Evolutionary conservation across 768 basidiomycete species (phyloP), one percentile per base, ranked within the genome.

Genomic region (Suillus spraguei): DNA sequence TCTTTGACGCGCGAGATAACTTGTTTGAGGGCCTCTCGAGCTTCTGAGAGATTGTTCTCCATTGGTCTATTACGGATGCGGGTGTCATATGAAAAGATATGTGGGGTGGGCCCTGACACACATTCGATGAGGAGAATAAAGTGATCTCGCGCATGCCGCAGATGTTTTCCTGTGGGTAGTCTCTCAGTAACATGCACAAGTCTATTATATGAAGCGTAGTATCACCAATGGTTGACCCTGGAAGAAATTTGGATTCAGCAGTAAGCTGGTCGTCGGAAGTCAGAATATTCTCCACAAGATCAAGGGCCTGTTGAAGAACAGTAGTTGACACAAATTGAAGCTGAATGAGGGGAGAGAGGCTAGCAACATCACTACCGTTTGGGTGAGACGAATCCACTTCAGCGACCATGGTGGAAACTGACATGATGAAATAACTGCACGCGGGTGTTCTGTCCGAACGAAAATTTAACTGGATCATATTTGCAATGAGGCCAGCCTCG

Each of bases 171-270:
- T 94, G 66, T 61, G 20, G 42, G n/a, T 28, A 13, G 53, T 60
- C 46, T 44, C 58, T 54, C 35, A 60, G 32, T 22, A 60, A 52
- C 42, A 41, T 41, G n/a, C 46, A n/a, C 50, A 41, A 54, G 54
- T 28, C 33, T 11, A 41, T 28, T 49, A 35, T 16, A 35, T 5
- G 20, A 61, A 59, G 58, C 20, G 47, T 6, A 61, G 68, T 73
- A 63, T 74, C 52, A 92, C 92, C 92, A 63, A 95, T 95, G 6
- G 93, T 94, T 11, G 92, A 93, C 17, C 93, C 93, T n/a, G 92
- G 91, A 59, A 95, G 81, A 69, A 84, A 87, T 70, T 85, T 82
- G n/a, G 92, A 93, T 61, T 83, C 80, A 17, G 81, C 80, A 14
- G 80, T 84, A 60, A 95, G 82, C 72, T 94, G 91, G 17, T 85